These are phyloP conservation scores for Jacaranda copaia DNA, from an alignment of 257 asterid genomes.

Conservation along the genomic window DNA sequence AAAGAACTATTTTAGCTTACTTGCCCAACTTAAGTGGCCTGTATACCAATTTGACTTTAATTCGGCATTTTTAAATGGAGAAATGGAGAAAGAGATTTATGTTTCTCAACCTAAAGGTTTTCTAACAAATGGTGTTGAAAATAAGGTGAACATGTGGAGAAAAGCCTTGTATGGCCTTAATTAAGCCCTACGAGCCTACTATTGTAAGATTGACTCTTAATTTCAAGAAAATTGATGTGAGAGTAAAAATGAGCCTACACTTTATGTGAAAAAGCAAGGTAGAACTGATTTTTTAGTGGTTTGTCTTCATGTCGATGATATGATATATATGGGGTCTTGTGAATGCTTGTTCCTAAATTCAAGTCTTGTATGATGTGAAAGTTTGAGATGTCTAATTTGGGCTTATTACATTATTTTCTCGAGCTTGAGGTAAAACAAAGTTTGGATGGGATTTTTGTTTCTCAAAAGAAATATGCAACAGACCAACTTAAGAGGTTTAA, in stretches of 20 bases:
- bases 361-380: neutral
- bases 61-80: neutral
- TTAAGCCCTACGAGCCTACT: neutral
- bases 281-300: neutral
- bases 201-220: constrained; percentile 16
- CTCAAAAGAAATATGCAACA: neutral
- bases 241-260: constrained; percentile 23
- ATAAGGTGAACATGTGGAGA: neutral
- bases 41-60: neutral
- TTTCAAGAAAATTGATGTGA: neutral
- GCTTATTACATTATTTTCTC: constrained; percentile 25
- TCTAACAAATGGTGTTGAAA: neutral
- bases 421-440: constrained; percentile 17
- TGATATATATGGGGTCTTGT: constrained; percentile 22
- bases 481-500: neutral
- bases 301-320: constrained; percentile 14
- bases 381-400: constrained; percentile 20
- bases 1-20: no score
- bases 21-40: neutral
- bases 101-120: neutral
- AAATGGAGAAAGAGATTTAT: neutral
- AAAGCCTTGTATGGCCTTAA: neutral
- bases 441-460: constrained; percentile 20
- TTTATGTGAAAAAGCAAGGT: constrained; percentile 23
- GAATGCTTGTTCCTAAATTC: neutral